Base-by-base conservation (phyloP, 371 early-diverging fungal species). In the Mucor mucedo region DNA sequence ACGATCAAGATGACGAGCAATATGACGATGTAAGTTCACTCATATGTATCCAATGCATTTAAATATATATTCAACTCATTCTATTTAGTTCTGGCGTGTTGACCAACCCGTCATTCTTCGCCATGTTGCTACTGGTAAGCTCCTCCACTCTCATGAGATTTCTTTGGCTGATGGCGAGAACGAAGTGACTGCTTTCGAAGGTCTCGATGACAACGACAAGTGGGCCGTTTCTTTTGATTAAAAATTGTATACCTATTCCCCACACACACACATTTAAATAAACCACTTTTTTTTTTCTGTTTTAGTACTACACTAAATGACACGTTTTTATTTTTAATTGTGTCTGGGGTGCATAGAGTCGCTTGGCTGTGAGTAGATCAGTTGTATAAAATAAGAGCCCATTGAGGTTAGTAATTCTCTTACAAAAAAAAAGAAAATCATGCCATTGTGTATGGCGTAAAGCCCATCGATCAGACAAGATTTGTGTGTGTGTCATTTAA, bases 201-300 rank as follows among this genome's bases (percentile, higher is more conserved):
- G 81, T 6, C 55, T 56, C 2, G 85, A 83, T 35, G 87, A 87
- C 9, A 84, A 85, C 63, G 78, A 81, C 72, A 76, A 79, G 55
- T 88, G 87, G 87, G 28, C 74, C 70, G 60, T 73, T 27, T 60
- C 40, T 38, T 69, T 57, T 52, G 61, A 69, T 47, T 64, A 69
- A 60, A 50, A 21, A 21, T 21, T 1, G 21, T 21, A 21, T 21
- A 21, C 21, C 21, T 21, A 21, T 21, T 21, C 21, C 21, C 21
- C 21, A 21, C 21, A 21, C 21, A 21, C 21, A 21, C 21, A 21
- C 21, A 21, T 21, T 21, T 21, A 21, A 21, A 21, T 21, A 21
- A 21, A 21, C 21, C 21, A 21, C 21, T 21, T 21, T 21, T 21
- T 21, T 21, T 21, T 21, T 21, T 21, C 21, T 21, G 21, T 21